Evolutionary conservation across 73 alveolate species (phyloP).

Genomic region (Breviolum minutum): DNA sequence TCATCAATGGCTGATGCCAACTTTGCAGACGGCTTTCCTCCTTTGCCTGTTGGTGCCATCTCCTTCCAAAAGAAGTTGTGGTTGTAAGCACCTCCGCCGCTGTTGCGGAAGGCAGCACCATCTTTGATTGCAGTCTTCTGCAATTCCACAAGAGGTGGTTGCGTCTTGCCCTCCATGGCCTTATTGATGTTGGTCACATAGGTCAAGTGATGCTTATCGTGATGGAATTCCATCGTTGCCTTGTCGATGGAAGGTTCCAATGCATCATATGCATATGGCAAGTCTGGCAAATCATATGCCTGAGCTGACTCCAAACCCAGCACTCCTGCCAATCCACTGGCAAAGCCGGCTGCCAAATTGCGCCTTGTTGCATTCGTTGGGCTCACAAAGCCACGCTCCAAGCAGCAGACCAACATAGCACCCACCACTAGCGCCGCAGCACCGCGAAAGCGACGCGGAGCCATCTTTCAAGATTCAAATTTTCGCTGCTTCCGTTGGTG

Average conservation of each 20-base stretch:
- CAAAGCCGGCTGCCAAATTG: constrained; percentile 59
- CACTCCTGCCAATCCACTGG: constrained; percentile 80
- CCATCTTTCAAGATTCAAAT: not conserved
- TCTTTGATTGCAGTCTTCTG: constrained; percentile 95
- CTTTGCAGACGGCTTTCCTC: constrained; percentile 95
- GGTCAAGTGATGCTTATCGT: constrained; percentile 76
- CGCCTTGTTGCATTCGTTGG: constrained; percentile 39
- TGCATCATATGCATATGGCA: constrained; percentile 96
- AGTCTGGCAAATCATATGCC: constrained; percentile 90
- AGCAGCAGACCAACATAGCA: constrained; percentile 27
- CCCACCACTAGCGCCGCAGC: constrained; percentile 28
- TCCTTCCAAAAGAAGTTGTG: constrained; percentile 96
- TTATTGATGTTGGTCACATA: constrained; percentile 87
- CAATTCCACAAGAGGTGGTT: constrained; percentile 84
- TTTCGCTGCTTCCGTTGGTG: not conserved
- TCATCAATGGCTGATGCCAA: constrained; percentile 85
- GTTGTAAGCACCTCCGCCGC: constrained; percentile 96
- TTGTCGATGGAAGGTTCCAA: constrained; percentile 96
- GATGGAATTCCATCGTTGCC: constrained; percentile 96
- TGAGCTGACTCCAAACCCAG: constrained; percentile 62
- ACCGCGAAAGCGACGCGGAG: constrained; percentile 78
- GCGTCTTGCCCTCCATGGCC: constrained; percentile 85
- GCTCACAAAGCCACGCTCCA: constrained; percentile 37
- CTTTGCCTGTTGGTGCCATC: constrained; percentile 96
- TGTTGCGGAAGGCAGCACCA: constrained; percentile 95